Evolutionary conservation across 2,329 filamentous ascomycete species (phyloP).

Genomic region (Eutypa lata): DNA sequence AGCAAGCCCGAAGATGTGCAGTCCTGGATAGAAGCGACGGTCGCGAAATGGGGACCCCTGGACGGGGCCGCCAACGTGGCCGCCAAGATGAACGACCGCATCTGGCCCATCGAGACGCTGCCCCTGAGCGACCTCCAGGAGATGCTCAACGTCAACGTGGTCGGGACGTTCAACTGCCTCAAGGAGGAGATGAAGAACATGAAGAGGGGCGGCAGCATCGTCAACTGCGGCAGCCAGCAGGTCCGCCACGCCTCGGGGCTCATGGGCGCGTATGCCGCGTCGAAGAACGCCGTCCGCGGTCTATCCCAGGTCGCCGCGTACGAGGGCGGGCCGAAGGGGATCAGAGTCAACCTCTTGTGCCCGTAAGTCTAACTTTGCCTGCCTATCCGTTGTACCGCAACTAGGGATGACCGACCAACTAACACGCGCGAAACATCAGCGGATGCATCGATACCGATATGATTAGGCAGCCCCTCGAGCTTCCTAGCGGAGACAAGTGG

Average conservation of each 20-base stretch:
- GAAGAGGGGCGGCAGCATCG: conserved; percentile 36
- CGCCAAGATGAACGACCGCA: conserved; percentile 1
- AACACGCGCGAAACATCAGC: neutral
- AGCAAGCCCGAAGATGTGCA: conserved; percentile 27
- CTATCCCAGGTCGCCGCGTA: conserved; percentile 28
- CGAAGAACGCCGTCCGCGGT: conserved; percentile 26
- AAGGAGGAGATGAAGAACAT: conserved; percentile 42
- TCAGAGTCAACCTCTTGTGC: conserved; percentile 19
- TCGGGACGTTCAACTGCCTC: conserved; percentile 47
- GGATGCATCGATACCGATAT: conserved; percentile 7
- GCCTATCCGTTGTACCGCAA: too few relatives aligned
- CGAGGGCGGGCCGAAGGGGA: conserved; percentile 14
- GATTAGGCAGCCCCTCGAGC: conserved; percentile 3
- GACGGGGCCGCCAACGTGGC: conserved; percentile 35
- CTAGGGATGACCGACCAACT: too few relatives aligned
- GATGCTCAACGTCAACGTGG: conserved; percentile 39
- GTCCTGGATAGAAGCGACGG: conserved; percentile 29
- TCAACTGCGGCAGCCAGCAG: conserved; percentile 39
- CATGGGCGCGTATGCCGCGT: conserved; percentile 25
- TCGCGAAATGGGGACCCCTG: conserved; percentile 23
- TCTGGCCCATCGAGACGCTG: conserved; percentile 14
- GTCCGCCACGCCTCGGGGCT: conserved; percentile 33
- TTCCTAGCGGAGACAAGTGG: conserved; percentile 3
- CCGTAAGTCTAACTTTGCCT: conserved; percentile 9
- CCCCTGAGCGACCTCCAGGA: conserved; percentile 38